Percentiles rank a stretch among this genome's conserved stretches.
These are phyloP conservation scores for Wallacemonas collosoma DNA, from an alignment of 208 protist species.

Conservation along the genomic window DNA sequence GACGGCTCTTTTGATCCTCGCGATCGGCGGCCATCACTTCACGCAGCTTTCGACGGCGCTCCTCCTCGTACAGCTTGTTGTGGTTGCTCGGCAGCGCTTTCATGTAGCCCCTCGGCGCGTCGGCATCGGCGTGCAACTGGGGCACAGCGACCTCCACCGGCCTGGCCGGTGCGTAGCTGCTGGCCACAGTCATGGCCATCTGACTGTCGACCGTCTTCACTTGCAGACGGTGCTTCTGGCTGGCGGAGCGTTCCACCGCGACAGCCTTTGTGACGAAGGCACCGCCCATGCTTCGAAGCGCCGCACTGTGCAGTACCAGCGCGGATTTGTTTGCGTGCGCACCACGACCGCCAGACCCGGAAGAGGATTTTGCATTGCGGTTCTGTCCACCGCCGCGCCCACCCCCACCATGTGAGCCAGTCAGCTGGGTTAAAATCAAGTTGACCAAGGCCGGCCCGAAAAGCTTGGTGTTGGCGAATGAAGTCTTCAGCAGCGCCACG, in stretches of 20 bases:
- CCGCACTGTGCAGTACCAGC: slow-evolving; percentile 63
- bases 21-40: slow-evolving; percentile 85
- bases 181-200: slow-evolving; percentile 85
- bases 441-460: slow-evolving; percentile 77
- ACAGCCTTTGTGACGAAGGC: slow-evolving; percentile 77
- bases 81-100: slow-evolving; percentile 73
- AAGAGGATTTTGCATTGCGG: slow-evolving; percentile 9
- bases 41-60: slow-evolving; percentile 74
- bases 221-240: slow-evolving; percentile 71
- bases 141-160: slow-evolving; percentile 81
- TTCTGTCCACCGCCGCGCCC: slow-evolving; percentile 23
- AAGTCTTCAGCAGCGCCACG: slow-evolving; percentile 66
- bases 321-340: slow-evolving; percentile 21
- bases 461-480: slow-evolving; percentile 57
- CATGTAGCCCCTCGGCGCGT: slow-evolving; percentile 84
- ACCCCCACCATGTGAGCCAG: slow-evolving; percentile 3
- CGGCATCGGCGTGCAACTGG: slow-evolving; percentile 61
- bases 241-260: slow-evolving; percentile 43
- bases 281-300: slow-evolving; percentile 54
- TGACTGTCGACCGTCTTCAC: slow-evolving; percentile 91
- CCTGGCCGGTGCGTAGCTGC: slow-evolving; percentile 80
- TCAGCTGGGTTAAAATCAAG: slow-evolving; percentile 72
- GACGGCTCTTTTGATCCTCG: slow-evolving; percentile 69
- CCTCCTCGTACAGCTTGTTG: slow-evolving; percentile 64
- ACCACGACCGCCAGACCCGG: background rate